Conservation (phyloP, 805 yeast species). For the Hanseniaspora valbyensis region DNA sequence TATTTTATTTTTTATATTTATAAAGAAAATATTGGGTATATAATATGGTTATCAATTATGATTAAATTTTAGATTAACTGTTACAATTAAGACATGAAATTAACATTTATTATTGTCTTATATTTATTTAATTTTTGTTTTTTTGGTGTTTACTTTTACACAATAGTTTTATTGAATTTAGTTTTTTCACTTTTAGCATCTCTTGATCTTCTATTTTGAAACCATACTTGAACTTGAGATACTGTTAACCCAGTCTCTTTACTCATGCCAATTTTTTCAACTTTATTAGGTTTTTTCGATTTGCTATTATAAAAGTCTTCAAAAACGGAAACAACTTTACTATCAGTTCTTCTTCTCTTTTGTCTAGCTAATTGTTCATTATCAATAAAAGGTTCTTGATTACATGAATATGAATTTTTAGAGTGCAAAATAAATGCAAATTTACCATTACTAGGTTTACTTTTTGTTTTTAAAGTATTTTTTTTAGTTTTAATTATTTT, state of each 20-base stretch:
- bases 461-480: neutral
- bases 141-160: neutral
- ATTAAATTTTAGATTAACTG: neutral
- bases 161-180: neutral
- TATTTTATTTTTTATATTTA: too few relatives aligned
- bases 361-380: slow-evolving; percentile 89
- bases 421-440: slow-evolving; percentile 92
- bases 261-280: slow-evolving; percentile 69
- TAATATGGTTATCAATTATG: too few relatives aligned
- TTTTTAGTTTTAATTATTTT: neutral
- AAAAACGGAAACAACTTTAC: slow-evolving; percentile 68
- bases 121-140: too few relatives aligned
- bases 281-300: slow-evolving; percentile 62
- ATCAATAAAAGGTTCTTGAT: slow-evolving; percentile 73
- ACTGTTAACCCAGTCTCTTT: slow-evolving; percentile 82
- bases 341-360: slow-evolving; percentile 89
- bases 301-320: slow-evolving; percentile 69
- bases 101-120: too few relatives aligned
- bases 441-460: neutral
- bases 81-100: neutral
- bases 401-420: slow-evolving; percentile 68
- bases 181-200: neutral
- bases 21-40: neutral
- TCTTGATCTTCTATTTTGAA: slow-evolving; percentile 68
- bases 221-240: slow-evolving; percentile 97